Evolutionary conservation across 192 early-diverging fungal species (phyloP).

Genomic region (Rhizophagus clarus): DNA sequence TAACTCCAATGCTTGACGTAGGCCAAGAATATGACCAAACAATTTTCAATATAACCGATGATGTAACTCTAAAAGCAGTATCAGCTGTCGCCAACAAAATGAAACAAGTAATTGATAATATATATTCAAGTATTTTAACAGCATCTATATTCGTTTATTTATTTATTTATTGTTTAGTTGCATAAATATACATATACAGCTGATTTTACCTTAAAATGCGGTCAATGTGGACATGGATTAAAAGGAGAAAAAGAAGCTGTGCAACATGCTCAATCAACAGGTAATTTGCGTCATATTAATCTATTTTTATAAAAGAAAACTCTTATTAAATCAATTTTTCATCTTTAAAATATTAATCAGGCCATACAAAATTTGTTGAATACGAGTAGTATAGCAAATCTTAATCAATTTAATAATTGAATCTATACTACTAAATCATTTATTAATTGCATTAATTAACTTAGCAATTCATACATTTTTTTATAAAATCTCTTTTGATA

Average conservation of each 20-base stretch:
- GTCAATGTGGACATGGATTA: constrained; percentile 56
- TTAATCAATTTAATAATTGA: no score
- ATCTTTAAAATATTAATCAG: no score
- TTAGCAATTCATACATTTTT: no score
- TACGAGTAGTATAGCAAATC: no score
- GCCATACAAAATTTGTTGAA: no score
- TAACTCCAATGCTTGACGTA: constrained; percentile 56
- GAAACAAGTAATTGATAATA: constrained; percentile 40
- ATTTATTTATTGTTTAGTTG: constrained; percentile 40
- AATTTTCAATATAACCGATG: constrained; percentile 50
- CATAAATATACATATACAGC: constrained; percentile 76
- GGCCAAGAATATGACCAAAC: constrained; percentile 76
- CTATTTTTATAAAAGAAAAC: no score
- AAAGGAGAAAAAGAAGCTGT: constrained; percentile 66
- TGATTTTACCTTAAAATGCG: constrained; percentile 71
- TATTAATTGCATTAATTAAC: no score
- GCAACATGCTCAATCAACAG: constrained; percentile 56
- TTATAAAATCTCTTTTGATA: no score
- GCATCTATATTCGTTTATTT: not conserved
- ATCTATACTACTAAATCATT: no score
- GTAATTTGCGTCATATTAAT: not conserved
- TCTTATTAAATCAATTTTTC: no score
- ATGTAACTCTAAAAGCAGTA: constrained; percentile 41
- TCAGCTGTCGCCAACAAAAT: constrained; percentile 44
- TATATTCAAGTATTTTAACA: not conserved